phyloP scores from a whole-genome alignment of 192 early-diverging fungal genomes.

The Coemansia sp. region DNA sequence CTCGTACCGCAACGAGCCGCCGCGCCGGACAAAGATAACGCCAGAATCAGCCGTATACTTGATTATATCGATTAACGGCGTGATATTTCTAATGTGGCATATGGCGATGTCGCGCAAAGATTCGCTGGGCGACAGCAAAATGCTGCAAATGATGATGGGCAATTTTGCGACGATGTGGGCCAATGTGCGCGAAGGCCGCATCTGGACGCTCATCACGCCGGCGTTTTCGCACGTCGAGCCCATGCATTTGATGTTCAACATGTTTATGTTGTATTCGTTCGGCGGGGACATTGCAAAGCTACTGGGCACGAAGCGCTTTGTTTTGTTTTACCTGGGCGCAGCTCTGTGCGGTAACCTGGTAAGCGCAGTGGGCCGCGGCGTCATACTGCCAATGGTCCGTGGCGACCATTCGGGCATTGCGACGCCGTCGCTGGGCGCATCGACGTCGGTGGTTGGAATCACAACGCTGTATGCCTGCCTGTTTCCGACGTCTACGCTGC shows the following conservation, averaged over 20 bases:
- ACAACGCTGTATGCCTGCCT: constrained; percentile 51
- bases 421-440: constrained; percentile 47
- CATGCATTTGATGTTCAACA: constrained; percentile 47
- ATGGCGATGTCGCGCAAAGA: constrained; percentile 12
- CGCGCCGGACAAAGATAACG: constrained; percentile 6
- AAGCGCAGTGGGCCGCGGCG: constrained; percentile 34
- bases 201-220: constrained; percentile 53
- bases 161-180: constrained; percentile 40
- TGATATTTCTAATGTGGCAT: constrained; percentile 42
- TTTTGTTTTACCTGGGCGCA: constrained; percentile 41
- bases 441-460: constrained; percentile 41
- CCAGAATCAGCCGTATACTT: constrained; percentile 31
- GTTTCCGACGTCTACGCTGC: constrained; percentile 33
- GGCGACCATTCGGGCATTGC: constrained; percentile 7
- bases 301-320: constrained; percentile 29
- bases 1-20: constrained; percentile 19
- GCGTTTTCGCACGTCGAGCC: constrained; percentile 52
- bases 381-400: constrained; percentile 9
- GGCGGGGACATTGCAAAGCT: constrained; percentile 31
- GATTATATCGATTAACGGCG: constrained; percentile 42
- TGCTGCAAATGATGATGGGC: constrained; percentile 26
- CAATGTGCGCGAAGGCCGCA: constrained; percentile 31
- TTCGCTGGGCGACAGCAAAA: constrained; percentile 16
- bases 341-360: constrained; percentile 28
- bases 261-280: constrained; percentile 54